Conservation (phyloP, 192 early-diverging fungal species). For the Entrophospora sp. region DNA sequence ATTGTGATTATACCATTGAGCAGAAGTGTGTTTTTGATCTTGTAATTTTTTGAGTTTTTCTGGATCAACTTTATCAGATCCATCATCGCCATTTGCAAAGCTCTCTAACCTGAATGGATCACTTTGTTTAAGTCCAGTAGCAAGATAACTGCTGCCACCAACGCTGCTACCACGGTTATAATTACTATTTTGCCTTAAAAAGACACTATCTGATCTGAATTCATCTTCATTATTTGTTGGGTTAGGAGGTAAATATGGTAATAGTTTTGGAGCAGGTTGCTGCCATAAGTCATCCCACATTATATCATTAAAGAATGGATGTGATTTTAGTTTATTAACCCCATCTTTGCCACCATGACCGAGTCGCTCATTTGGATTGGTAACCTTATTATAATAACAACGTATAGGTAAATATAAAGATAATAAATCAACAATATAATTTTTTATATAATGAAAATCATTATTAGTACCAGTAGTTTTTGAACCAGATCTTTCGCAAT, state of each 20-base stretch:
- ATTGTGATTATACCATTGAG: conserved; percentile 16
- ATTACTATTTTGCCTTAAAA: no score
- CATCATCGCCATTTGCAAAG: conserved; percentile 3
- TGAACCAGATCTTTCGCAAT: conserved; percentile 69
- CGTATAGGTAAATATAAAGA: not conserved
- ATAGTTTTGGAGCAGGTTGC: conserved; percentile 41
- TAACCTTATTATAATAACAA: conserved; percentile 15
- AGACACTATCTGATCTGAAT: no score
- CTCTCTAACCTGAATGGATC: conserved; percentile 31
- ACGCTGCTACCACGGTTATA: conserved; percentile 8
- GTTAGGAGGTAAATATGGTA: conserved; percentile 30
- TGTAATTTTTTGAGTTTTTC: conserved; percentile 9
- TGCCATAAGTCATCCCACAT: conserved; percentile 57
- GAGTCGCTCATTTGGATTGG: conserved; percentile 52
- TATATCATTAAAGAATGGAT: conserved; percentile 78
- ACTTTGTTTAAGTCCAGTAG: conserved; percentile 23
- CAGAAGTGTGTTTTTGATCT: conserved; percentile 16
- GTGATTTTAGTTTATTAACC: conserved; percentile 56
- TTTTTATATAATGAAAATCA: not conserved
- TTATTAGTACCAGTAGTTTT: conserved; percentile 47
- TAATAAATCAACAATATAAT: not conserved
- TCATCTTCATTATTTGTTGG: conserved; percentile 27
- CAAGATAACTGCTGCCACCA: not conserved
- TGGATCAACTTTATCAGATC: conserved; percentile 15
- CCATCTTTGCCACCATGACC: conserved; percentile 47